Percentiles rank a stretch among this genome's conserved stretches.
These are phyloP conservation scores for Flueggea neowawraea DNA, from an alignment of 441 rosid species.

Conservation along the genomic window DNA sequence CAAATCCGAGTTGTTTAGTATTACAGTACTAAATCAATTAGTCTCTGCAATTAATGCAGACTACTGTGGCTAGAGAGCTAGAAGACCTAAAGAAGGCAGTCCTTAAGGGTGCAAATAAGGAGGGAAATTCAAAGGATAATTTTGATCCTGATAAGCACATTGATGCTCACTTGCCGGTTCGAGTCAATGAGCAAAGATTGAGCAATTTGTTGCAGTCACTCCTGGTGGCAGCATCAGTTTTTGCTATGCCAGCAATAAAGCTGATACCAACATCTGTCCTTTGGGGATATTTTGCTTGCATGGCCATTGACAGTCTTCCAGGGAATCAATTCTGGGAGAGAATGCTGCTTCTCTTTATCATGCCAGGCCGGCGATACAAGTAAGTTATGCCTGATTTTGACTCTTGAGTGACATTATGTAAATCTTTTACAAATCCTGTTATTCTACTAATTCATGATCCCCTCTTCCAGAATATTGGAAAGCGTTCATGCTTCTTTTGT, in stretches of 20 bases:
- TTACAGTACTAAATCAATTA: neutral
- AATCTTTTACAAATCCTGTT: too few relatives aligned
- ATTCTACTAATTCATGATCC: too few relatives aligned
- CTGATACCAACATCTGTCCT: slow-evolving; percentile 53
- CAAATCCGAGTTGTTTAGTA: too few relatives aligned
- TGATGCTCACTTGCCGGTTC: slow-evolving; percentile 49
- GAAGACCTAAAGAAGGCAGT: slow-evolving; percentile 44
- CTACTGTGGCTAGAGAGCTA: slow-evolving; percentile 31
- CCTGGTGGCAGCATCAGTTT: slow-evolving; percentile 34
- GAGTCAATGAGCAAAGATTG: slow-evolving; percentile 53
- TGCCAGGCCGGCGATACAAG: slow-evolving; percentile 46
- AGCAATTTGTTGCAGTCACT: slow-evolving; percentile 49
- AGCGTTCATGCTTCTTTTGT: slow-evolving; percentile 49
- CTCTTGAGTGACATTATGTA: too few relatives aligned
- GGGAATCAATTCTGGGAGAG: slow-evolving; percentile 70
- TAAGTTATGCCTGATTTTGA: too few relatives aligned
- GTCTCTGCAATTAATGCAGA: slow-evolving; percentile 8
- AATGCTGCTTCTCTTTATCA: slow-evolving; percentile 37
- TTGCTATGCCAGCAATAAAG: slow-evolving; percentile 44
- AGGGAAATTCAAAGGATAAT: slow-evolving; percentile 8
- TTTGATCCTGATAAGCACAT: slow-evolving; percentile 52
- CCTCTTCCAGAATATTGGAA: slow-evolving; percentile 34
- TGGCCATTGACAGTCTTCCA: slow-evolving; percentile 61
- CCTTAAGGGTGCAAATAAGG: slow-evolving; percentile 21
- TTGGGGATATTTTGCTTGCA: slow-evolving; percentile 62